phyloP scores from a whole-genome alignment of 345 rosid species.

The Laguncularia racemosa region DNA sequence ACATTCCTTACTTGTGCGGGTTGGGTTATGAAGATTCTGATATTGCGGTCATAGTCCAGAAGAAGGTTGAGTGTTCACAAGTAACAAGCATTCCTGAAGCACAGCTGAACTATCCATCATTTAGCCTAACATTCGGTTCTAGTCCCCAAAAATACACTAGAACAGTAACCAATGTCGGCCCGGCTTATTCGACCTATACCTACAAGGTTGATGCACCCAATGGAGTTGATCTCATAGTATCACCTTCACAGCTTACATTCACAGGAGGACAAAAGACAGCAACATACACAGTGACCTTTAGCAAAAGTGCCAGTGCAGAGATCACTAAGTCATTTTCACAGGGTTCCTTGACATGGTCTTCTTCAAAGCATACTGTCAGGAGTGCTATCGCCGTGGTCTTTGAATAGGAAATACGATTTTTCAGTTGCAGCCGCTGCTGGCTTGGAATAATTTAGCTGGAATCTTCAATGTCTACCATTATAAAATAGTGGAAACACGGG shows the following conservation, averaged over 20 bases:
- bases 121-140: slow-evolving; percentile 11
- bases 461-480: too few species aligned
- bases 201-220: not conserved
- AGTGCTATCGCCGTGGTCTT: slow-evolving; percentile 18
- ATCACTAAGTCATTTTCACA: slow-evolving; percentile 3
- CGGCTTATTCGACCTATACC: slow-evolving; percentile 1
- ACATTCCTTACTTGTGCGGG: slow-evolving; percentile 20
- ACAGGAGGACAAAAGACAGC: slow-evolving; percentile 1
- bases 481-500: too few species aligned
- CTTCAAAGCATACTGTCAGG: slow-evolving; percentile 6
- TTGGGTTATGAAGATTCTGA: slow-evolving; percentile 9
- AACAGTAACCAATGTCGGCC: slow-evolving; percentile 19
- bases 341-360: slow-evolving; percentile 17
- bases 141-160: slow-evolving; percentile 8
- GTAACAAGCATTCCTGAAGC: slow-evolving; percentile 10
- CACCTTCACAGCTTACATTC: slow-evolving; percentile 12
- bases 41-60: not conserved
- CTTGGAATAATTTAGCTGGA: not conserved
- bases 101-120: slow-evolving; percentile 25
- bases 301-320: not conserved
- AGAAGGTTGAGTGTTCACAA: slow-evolving; percentile 7
- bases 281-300: slow-evolving; percentile 17
- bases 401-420: not conserved
- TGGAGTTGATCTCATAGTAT: slow-evolving; percentile 18
- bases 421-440: not conserved